phyloP scores from a whole-genome alignment of 1,139 yeast genomes.

The Magnusiomyces paraingens region DNA sequence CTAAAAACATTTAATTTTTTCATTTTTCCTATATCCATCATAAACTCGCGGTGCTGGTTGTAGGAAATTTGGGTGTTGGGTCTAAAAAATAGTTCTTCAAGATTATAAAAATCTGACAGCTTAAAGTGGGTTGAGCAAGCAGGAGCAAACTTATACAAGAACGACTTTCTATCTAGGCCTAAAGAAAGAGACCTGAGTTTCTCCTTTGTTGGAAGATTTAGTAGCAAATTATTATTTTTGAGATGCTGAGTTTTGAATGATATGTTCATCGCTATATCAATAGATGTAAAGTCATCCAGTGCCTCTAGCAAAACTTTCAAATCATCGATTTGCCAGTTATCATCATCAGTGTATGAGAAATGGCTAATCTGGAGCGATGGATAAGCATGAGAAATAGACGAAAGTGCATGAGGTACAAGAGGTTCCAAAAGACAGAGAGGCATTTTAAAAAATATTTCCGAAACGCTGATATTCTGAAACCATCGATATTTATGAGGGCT shows the following conservation, averaged over 20 bases:
- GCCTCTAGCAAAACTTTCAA: neutral
- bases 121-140: neutral
- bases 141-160: neutral
- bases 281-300: neutral
- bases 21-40: neutral
- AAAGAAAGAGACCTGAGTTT: neutral
- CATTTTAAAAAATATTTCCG: neutral
- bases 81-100: slow-evolving; percentile 1
- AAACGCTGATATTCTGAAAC: neutral
- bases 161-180: neutral
- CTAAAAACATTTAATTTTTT: neutral
- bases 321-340: slow-evolving; percentile 5
- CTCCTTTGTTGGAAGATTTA: neutral
- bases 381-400: neutral
- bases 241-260: neutral
- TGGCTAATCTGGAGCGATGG: neutral
- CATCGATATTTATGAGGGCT: neutral
- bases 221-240: neutral
- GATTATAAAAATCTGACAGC: neutral
- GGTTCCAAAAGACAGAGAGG: neutral
- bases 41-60: neutral
- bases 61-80: neutral
- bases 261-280: neutral
- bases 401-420: neutral
- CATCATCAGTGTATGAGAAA: neutral